Evolutionary conservation across 495 filamentous ascomycete genomes (phyloP).

Genomic region (Aspergillus avenaceus): DNA sequence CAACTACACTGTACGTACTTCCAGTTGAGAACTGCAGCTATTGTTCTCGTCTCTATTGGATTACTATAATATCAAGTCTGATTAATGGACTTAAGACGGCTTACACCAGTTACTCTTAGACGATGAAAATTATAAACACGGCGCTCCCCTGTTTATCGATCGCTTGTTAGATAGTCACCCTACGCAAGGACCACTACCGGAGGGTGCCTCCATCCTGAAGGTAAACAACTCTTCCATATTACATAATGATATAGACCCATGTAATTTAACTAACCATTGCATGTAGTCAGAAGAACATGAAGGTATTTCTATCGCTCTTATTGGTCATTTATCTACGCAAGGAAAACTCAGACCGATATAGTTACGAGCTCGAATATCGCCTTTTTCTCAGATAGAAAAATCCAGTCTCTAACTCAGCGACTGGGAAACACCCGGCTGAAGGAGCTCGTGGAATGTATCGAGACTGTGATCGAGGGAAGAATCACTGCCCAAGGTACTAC

Average conservation of each 20-base stretch:
- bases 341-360: neutral
- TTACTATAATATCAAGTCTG: too few species aligned
- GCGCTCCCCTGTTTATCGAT: neutral
- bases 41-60: too few species aligned
- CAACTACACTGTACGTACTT: neutral
- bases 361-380: conserved; percentile 27
- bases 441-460: conserved; percentile 23
- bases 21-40: neutral
- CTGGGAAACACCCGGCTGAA: conserved; percentile 33
- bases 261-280: neutral
- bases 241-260: neutral
- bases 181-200: neutral
- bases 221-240: conserved; percentile 2
- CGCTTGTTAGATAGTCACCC: conserved; percentile 4
- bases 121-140: neutral
- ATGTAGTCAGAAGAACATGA: neutral
- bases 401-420: conserved; percentile 26
- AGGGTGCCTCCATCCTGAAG: neutral
- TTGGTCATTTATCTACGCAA: neutral
- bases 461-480: conserved; percentile 13
- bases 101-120: too few species aligned
- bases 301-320: too few species aligned
- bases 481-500: conserved; percentile 2
- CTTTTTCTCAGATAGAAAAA: conserved; percentile 32
- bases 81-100: too few species aligned